Percentiles rank a stretch among this genome's conserved stretches.
These are phyloP conservation scores for Mycena chlorophos DNA, from an alignment of 768 basidiomycete genomes.

Conservation along the genomic window DNA sequence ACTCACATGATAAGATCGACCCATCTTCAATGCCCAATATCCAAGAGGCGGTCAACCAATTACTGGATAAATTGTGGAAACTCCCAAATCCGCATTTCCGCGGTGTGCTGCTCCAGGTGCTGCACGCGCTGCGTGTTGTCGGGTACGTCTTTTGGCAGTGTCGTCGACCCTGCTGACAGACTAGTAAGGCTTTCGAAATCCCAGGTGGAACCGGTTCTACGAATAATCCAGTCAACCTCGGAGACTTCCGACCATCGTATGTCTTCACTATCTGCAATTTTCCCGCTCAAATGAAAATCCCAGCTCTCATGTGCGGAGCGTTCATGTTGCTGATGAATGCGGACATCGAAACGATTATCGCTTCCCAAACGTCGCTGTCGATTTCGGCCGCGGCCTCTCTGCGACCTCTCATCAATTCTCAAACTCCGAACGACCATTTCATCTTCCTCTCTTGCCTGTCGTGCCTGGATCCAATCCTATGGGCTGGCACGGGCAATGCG, in stretches of 20 bases:
- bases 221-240: conserved; percentile 29
- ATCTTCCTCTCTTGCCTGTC: conserved; percentile 66
- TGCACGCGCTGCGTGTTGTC: conserved; percentile 20
- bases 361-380: conserved; percentile 27
- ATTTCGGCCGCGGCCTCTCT: conserved; percentile 47
- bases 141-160: neutral
- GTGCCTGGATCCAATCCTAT: conserved; percentile 55
- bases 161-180: neutral
- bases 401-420: conserved; percentile 57
- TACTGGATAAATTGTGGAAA: conserved; percentile 21
- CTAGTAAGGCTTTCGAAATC: conserved; percentile 24
- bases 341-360: conserved; percentile 29
- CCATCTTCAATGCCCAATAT: conserved; percentile 11
- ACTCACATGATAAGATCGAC: conserved; percentile 1
- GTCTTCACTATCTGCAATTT: conserved; percentile 2
- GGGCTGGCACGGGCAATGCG: conserved; percentile 65
- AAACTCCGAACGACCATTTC: conserved; percentile 60
- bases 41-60: conserved; percentile 16
- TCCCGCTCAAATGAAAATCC: conserved; percentile 12
- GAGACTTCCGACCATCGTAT: conserved; percentile 26
- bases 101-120: conserved; percentile 26
- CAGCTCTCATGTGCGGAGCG: conserved; percentile 36
- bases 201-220: conserved; percentile 26
- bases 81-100: conserved; percentile 13
- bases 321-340: conserved; percentile 38